These are phyloP conservation scores for Vigna angularis DNA, from an alignment of 306 rosid species.

Conservation along the genomic window DNA sequence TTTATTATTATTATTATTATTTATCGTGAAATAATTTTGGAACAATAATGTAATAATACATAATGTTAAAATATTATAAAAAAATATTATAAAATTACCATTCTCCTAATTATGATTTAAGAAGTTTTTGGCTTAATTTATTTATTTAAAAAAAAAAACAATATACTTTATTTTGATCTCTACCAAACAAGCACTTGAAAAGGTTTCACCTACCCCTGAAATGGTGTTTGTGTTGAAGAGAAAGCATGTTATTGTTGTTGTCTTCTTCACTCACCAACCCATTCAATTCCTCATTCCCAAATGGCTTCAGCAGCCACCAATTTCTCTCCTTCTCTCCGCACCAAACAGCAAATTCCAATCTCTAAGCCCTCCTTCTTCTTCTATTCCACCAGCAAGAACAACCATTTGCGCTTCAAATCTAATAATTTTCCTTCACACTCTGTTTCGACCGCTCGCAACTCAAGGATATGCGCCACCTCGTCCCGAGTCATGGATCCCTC, in stretches of 20 bases:
- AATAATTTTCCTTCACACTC: conserved; percentile 20
- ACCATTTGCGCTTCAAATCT: conserved; percentile 39
- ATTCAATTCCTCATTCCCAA: conserved; percentile 27
- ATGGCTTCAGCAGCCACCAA: conserved; percentile 65
- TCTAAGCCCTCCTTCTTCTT: conserved; percentile 42
- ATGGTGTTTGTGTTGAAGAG: neutral
- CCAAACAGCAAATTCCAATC: conserved; percentile 41
- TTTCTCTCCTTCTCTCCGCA: conserved; percentile 54
- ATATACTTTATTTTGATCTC: neutral
- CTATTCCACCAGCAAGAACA: conserved; percentile 12
- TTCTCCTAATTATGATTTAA: too few species aligned
- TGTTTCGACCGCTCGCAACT: conserved; percentile 32
- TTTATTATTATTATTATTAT: too few species aligned
- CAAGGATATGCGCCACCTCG: conserved; percentile 59
- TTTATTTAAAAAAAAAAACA: neutral
- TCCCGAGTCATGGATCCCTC: conserved; percentile 77
- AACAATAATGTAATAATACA: too few species aligned
- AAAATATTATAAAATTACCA: too few species aligned
- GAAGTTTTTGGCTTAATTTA: neutral
- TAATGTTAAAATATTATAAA: too few species aligned
- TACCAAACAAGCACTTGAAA: neutral
- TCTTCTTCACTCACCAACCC: conserved; percentile 47
- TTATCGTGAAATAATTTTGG: too few species aligned
- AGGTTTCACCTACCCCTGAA: neutral
- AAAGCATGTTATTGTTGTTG: neutral